These are phyloP conservation scores for Amanita phalloides DNA, from an alignment of 768 basidiomycete species.

Conservation along the genomic window DNA sequence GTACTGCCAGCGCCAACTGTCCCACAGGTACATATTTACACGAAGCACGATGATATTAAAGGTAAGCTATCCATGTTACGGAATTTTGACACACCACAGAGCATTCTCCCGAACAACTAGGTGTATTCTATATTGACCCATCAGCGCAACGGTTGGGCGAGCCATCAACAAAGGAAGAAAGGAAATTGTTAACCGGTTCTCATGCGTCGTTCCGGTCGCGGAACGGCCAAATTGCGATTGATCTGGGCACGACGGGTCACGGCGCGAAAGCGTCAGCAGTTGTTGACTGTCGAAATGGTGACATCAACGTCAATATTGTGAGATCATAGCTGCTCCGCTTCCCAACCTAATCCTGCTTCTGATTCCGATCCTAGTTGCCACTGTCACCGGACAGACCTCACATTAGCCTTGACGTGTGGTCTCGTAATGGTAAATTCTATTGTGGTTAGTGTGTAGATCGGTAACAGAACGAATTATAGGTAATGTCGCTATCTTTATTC, in stretches of 20 bases:
- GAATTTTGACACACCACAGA: background rate
- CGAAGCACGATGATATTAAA: constrained; percentile 19
- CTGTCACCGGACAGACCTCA: constrained; percentile 21
- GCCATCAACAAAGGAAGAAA: constrained; percentile 9
- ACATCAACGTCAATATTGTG: constrained; percentile 31
- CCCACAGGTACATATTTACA: constrained; percentile 22
- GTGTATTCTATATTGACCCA: constrained; percentile 32
- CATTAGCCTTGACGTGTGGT: constrained; percentile 25
- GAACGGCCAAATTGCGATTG: constrained; percentile 25
- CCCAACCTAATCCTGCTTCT: background rate
- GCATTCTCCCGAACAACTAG: constrained; percentile 12
- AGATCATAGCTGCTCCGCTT: constrained; percentile 1
- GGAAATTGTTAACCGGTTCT: constrained; percentile 18
- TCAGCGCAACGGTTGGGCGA: constrained; percentile 15
- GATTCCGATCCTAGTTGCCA: constrained; percentile 18
- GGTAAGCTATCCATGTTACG: constrained; percentile 13
- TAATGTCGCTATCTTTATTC: constrained; percentile 23
- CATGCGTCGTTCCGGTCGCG: constrained; percentile 33
- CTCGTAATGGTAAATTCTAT: constrained; percentile 15
- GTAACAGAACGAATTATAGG: constrained; percentile 15
- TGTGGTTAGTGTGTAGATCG: background rate
- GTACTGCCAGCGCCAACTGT: constrained; percentile 13
- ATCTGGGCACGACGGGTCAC: constrained; percentile 26
- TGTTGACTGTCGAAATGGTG: constrained; percentile 24
- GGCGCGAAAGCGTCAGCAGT: constrained; percentile 18